These are phyloP conservation scores for Scedosporium dehoogii DNA, from an alignment of 2,329 filamentous ascomycete species.

Conservation along the genomic window DNA sequence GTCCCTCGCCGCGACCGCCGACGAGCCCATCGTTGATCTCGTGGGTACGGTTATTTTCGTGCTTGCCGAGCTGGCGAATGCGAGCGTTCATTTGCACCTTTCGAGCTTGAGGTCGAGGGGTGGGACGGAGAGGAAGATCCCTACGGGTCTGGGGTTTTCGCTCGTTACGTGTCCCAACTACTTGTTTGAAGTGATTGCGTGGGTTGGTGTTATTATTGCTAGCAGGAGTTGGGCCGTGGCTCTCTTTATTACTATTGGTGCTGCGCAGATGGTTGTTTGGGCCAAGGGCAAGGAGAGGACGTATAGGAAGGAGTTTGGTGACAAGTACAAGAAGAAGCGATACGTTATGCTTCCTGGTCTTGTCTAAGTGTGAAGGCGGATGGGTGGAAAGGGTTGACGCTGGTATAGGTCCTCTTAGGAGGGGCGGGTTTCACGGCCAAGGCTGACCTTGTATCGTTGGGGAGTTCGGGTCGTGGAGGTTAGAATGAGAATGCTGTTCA, in stretches of 20 bases:
- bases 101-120: constrained; percentile 67
- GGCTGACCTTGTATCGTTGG: not conserved
- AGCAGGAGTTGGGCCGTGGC: constrained; percentile 70
- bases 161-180: constrained; percentile 96
- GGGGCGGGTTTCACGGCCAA: not conserved
- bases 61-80: constrained; percentile 72
- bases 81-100: constrained; percentile 70
- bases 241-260: constrained; percentile 65
- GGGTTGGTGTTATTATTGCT: constrained; percentile 72
- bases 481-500: too few relatives aligned
- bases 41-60: constrained; percentile 61
- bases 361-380: constrained; percentile 33
- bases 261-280: constrained; percentile 76
- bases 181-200: constrained; percentile 82
- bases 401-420: not conserved
- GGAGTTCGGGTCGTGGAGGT: too few relatives aligned
- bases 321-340: constrained; percentile 92
- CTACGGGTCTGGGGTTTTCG: constrained; percentile 71
- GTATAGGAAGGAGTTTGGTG: constrained; percentile 83
- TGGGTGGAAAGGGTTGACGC: not conserved
- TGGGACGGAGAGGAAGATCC: constrained; percentile 80
- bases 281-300: constrained; percentile 84
- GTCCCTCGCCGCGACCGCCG: constrained; percentile 51
- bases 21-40: constrained; percentile 45
- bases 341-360: constrained; percentile 73